A percentile compares a stretch with the other conserved stretches of the same genome.
These are phyloP conservation scores for Pseudocercospora crystallina DNA, from an alignment of 2,329 filamentous ascomycete species.

Conservation along the genomic window DNA sequence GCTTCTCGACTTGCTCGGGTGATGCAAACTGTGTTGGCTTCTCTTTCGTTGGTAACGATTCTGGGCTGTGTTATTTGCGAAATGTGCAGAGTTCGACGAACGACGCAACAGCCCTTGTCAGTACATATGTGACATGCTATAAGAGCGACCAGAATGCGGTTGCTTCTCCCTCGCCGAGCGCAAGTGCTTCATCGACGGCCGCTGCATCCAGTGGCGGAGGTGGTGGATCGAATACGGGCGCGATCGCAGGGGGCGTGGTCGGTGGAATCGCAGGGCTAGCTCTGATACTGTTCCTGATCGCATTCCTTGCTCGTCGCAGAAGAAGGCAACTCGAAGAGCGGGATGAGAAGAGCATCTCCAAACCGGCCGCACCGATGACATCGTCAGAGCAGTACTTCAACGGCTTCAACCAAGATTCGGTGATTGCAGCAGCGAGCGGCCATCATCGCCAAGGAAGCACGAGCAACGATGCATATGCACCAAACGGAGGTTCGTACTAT, in stretches of 20 bases:
- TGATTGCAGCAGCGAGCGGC: constrained; percentile 5
- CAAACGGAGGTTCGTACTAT: constrained; percentile 32
- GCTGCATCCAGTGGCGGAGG: not conserved
- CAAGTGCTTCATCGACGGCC: not conserved
- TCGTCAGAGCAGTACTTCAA: constrained; percentile 9
- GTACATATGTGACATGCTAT: constrained; percentile 27
- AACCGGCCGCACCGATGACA: not conserved
- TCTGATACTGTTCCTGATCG: constrained; percentile 4
- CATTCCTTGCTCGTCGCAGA: constrained; percentile 12
- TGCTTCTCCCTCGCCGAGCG: constrained; percentile 2
- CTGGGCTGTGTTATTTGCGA: constrained; percentile 30
- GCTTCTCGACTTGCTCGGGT: constrained; percentile 31
- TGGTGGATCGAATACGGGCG: constrained; percentile 10
- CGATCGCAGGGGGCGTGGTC: constrained; percentile 20
- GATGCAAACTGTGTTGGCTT: constrained; percentile 29
- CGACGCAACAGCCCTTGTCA: constrained; percentile 20
- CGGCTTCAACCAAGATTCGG: constrained; percentile 3
- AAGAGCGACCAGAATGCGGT: constrained; percentile 23
- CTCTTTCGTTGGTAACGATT: constrained; percentile 28
- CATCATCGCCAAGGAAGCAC: constrained; percentile 28
- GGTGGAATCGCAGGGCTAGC: constrained; percentile 16
- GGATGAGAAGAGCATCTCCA: constrained; percentile 8
- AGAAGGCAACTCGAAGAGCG: constrained; percentile 11
- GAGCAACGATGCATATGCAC: constrained; percentile 28
- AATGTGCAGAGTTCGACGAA: constrained; percentile 23